Conservation (phyloP, 2,329 filamentous ascomycete genomes). For the Coccinonectria pachysandricola region DNA sequence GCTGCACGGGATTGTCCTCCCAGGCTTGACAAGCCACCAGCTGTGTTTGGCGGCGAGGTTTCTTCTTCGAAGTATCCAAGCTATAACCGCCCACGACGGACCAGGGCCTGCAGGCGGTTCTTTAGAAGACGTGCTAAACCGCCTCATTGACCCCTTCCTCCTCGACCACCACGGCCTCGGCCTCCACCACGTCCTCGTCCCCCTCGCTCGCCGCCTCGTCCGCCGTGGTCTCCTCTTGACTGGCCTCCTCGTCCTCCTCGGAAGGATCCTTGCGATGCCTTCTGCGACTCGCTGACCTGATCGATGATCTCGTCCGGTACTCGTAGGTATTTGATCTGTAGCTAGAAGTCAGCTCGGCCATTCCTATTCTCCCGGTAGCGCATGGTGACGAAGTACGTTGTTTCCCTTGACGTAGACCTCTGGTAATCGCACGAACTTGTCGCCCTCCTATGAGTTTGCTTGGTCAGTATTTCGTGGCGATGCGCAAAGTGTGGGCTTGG, state of each 20-base stretch:
- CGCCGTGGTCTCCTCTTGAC: conserved; percentile 47
- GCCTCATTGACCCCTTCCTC: conserved; percentile 19
- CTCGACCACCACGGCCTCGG: conserved; percentile 24
- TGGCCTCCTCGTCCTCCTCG: conserved; percentile 54
- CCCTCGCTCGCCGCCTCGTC: conserved; percentile 39
- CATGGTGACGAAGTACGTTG: no score
- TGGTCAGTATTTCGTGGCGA: conserved; percentile 13
- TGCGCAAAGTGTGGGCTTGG: no score
- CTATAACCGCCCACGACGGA: neutral
- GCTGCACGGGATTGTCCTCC: no score
- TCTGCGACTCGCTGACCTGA: conserved; percentile 84
- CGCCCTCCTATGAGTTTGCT: conserved; percentile 62
- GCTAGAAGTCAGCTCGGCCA: no score
- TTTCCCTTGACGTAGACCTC: conserved; percentile 97
- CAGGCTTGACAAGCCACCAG: no score
- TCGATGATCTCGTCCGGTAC: conserved; percentile 97
- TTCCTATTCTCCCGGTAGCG: no score
- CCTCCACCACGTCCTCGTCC: conserved; percentile 31
- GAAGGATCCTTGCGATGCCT: conserved; percentile 53
- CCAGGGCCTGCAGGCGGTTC: no score
- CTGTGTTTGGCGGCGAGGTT: no score
- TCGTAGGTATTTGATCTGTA: conserved; percentile 92
- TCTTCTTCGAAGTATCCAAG: neutral
- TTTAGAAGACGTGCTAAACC: no score
- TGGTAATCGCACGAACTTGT: conserved; percentile 83